Conservation (phyloP, 1,284 basidiomycete species). For the Marasmius sp. region DNA sequence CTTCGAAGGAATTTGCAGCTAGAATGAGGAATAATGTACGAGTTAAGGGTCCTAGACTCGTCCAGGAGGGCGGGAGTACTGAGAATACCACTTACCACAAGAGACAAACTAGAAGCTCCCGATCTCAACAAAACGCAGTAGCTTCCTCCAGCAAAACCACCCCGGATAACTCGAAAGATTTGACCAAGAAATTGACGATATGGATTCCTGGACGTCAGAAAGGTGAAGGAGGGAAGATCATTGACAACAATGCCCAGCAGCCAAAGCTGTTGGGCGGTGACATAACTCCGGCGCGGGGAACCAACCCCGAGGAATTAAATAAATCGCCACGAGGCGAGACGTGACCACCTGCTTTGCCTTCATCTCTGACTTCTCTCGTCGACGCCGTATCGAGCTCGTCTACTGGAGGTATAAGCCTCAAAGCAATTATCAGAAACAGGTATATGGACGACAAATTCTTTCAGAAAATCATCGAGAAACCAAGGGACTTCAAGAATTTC, state of each 20-base stretch:
- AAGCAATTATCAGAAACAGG: neutral
- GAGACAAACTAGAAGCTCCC: neutral
- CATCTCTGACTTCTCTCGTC: neutral
- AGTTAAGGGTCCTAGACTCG: neutral
- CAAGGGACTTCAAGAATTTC: slow-evolving; percentile 1
- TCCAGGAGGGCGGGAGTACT: slow-evolving; percentile 5
- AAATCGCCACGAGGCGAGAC: neutral
- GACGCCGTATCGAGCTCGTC: neutral
- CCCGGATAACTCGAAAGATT: no score
- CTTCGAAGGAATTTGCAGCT: neutral
- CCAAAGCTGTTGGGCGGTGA: no score
- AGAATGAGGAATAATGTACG: neutral
- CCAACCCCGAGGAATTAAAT: neutral
- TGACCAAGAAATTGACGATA: no score
- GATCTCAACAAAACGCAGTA: no score
- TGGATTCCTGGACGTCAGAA: no score
- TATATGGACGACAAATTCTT: slow-evolving; percentile 4
- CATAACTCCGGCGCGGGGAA: neutral
- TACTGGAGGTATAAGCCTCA: neutral
- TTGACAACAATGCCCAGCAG: no score
- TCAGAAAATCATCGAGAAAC: slow-evolving; percentile 1
- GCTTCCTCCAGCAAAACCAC: no score
- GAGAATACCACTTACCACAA: neutral
- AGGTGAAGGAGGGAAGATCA: no score
- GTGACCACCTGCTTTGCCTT: neutral